These are phyloP conservation scores for Diversispora epigaea DNA, from an alignment of 192 early-diverging fungal species.

Conservation along the genomic window DNA sequence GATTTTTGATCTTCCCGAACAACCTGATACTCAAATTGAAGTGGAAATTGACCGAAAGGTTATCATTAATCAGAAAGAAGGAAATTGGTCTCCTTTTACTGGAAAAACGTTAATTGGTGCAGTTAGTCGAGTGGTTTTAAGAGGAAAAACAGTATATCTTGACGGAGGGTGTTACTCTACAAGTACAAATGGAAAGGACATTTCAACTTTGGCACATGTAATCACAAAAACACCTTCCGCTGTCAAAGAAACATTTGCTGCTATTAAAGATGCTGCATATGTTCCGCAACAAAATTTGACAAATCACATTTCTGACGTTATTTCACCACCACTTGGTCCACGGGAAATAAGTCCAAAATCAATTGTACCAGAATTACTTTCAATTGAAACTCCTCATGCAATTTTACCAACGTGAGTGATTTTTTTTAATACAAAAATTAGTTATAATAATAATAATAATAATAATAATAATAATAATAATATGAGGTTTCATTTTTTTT, in stretches of 20 bases:
- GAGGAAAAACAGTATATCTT: constrained; percentile 80
- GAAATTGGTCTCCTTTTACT: constrained; percentile 52
- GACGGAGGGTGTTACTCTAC: constrained; percentile 65
- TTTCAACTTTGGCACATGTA: constrained; percentile 44
- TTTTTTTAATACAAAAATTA: too few species aligned
- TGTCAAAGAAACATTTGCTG: constrained; percentile 16
- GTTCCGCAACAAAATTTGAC: neutral
- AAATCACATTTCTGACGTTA: constrained; percentile 18
- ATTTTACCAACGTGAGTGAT: constrained; percentile 18
- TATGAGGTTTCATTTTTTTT: constrained; percentile 21
- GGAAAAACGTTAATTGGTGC: constrained; percentile 64
- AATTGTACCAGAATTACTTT: constrained; percentile 32
- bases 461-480: too few species aligned
- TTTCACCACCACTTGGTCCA: constrained; percentile 40
- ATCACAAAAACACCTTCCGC: constrained; percentile 34
- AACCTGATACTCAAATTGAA: constrained; percentile 93
- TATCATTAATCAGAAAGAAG: constrained; percentile 42
- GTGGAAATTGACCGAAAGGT: constrained; percentile 81
- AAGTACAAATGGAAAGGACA: constrained; percentile 48
- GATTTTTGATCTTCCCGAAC: constrained; percentile 92
- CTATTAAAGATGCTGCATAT: constrained; percentile 12
- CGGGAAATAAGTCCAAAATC: constrained; percentile 30
- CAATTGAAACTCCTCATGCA: constrained; percentile 8
- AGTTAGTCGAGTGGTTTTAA: constrained; percentile 88
- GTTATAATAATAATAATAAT: constrained; percentile 7